A percentile compares a stretch with the other conserved stretches of the same genome.
Conservation (phyloP, 2,329 filamentous ascomycete species). For the Macroventuria anomochaeta region DNA sequence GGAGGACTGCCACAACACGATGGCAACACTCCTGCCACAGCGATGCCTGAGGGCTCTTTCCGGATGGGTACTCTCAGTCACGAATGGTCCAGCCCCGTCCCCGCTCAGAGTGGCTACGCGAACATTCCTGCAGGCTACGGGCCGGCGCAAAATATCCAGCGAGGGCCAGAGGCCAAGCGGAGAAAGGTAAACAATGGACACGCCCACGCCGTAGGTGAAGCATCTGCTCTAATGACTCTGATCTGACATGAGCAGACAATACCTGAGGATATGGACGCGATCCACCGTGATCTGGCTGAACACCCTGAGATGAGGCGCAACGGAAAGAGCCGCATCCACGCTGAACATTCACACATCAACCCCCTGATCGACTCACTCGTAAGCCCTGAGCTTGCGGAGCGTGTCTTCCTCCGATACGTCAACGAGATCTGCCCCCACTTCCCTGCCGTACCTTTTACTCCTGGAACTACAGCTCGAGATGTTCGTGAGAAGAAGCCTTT, state of each 20-base stretch:
- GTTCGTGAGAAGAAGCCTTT: conserved; percentile 65
- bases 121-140: conserved; percentile 43
- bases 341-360: conserved; percentile 49
- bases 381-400: conserved; percentile 58
- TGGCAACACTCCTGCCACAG: conserved; percentile 9
- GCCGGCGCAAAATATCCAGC: conserved; percentile 39
- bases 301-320: conserved; percentile 44
- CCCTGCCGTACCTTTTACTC: conserved; percentile 64
- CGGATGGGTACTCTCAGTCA: conserved; percentile 38
- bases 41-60: conserved; percentile 35
- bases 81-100: conserved; percentile 35
- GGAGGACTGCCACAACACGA: conserved; percentile 34
- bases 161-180: conserved; percentile 42
- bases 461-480: conserved; percentile 60
- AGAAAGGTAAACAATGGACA: conserved; percentile 38
- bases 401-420: conserved; percentile 64
- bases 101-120: conserved; percentile 24
- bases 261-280: conserved; percentile 48
- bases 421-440: conserved; percentile 62
- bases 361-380: conserved; percentile 56
- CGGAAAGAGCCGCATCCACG: conserved; percentile 35
- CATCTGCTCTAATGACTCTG: background rate
- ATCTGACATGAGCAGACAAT: conserved; percentile 36
- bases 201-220: conserved; percentile 35
- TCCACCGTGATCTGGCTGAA: conserved; percentile 46